phyloP scores from a whole-genome alignment of 495 filamentous ascomycete genomes.

The Amniculicola lignicola region DNA sequence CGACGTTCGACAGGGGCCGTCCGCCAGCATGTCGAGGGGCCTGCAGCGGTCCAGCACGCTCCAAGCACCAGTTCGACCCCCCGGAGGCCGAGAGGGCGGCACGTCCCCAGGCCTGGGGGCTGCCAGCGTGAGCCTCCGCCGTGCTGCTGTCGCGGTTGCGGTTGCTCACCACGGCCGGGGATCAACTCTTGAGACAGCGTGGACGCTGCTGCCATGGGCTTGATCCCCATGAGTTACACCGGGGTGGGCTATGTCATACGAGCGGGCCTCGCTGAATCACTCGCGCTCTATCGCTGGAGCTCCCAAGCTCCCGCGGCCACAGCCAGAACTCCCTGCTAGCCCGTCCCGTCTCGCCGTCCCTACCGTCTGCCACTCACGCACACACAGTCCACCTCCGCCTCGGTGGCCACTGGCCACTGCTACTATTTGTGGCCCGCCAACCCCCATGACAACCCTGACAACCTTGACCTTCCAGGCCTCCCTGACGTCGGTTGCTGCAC shows the following conservation, averaged over 20 bases:
- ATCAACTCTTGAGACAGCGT: slow-evolving; percentile 1
- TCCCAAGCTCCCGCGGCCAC: no score
- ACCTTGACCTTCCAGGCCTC: no score
- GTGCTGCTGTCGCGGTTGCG: no score
- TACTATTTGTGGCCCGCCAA: slow-evolving; percentile 25
- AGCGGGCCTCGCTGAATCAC: slow-evolving; percentile 24
- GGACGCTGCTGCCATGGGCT: slow-evolving; percentile 11
- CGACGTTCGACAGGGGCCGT: slow-evolving; percentile 16
- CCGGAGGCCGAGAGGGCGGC: background rate
- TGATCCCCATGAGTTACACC: slow-evolving; percentile 36
- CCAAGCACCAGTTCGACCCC: background rate
- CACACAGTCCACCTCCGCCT: slow-evolving; percentile 10
- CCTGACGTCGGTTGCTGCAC: slow-evolving; percentile 19
- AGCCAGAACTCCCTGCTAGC: slow-evolving; percentile 22
- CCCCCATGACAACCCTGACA: slow-evolving; percentile 19
- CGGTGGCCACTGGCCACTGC: background rate
- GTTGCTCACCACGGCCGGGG: no score
- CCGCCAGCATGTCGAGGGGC: background rate
- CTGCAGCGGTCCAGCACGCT: background rate
- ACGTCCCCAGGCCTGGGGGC: background rate
- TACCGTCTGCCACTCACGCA: slow-evolving; percentile 17
- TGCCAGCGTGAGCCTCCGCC: background rate
- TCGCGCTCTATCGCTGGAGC: slow-evolving; percentile 31
- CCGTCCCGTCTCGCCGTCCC: slow-evolving; percentile 21
- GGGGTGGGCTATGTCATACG: slow-evolving; percentile 39